Evolutionary conservation across 805 yeast genomes (phyloP), one percentile per base, ranked within the genome.

Genomic region (Teunomyces pallodes): DNA sequence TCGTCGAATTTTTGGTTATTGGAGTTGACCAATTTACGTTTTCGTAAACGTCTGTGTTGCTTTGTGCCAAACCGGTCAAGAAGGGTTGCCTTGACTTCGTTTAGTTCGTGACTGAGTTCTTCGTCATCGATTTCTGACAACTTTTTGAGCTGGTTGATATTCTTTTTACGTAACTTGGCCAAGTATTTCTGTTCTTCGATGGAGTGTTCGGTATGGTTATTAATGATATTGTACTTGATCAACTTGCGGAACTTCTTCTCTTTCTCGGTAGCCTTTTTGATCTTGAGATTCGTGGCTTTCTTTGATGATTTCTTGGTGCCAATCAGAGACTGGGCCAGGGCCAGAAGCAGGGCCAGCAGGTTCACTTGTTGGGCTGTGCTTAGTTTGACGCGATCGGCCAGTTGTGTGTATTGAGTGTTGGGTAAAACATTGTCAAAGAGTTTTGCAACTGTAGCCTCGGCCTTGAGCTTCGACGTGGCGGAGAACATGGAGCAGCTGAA

Each of bases 141-240:
- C 40, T 60, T 58, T 31, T 60, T 59, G 31, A 70, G 52, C 13
- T 64, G 60, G 38, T 61, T 62, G 33, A 69, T 60, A 52, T 74
- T 74, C 57, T 64, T 70, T 47, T 58, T 67, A 7, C 66, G 64
- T 46, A 74, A 66, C 50, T 71, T 73, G 35, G 59, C 58, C 53
- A 72, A 59, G 54, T 69, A 74, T 50, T 72, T 72, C 36, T 55
- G 46, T 54, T 72, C 76, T 49, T 69, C 73, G 9, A 53, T 61
- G 2, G 66, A 52, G 45, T 63, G 61, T 5, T 53, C 48, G 10
- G 51, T 54, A 45, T 67, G 73, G 35, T 58, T 49, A 45, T 71
- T 73, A 51, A 74, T 73, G 43, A 72, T 57, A 46, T 67, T 68
- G 56, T 67, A 70, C 47, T 70, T 73, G 46, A 70, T 67, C 42